phyloP scores from a whole-genome alignment of 1,139 yeast genomes.

The Hansenula sp. region DNA sequence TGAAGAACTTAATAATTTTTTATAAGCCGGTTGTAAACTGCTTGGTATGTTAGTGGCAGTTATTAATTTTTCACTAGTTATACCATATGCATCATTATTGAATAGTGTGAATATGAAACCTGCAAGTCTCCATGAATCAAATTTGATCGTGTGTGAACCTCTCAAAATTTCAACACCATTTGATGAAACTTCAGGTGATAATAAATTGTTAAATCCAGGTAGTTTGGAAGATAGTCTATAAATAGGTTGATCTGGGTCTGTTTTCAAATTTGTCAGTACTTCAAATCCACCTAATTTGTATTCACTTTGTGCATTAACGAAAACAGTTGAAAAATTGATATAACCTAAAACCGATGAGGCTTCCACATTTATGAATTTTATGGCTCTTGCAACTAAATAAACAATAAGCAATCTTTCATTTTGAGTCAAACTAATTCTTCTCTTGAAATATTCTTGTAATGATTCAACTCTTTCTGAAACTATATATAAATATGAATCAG shows the following conservation, averaged over 20 bases:
- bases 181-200: conserved; percentile 41
- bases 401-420: conserved; percentile 56
- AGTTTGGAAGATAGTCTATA: conserved; percentile 23
- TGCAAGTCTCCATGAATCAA: conserved; percentile 67
- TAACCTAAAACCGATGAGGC: conserved; percentile 68
- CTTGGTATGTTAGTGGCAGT: conserved; percentile 26
- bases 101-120: conserved; percentile 47
- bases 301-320: conserved; percentile 65
- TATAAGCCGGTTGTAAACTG: conserved; percentile 21
- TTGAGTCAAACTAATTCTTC: conserved; percentile 22
- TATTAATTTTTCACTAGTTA: conserved; percentile 18
- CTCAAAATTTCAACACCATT: conserved; percentile 42
- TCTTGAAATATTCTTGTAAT: conserved; percentile 34
- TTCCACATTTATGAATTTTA: conserved; percentile 59
- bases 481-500: conserved; percentile 60
- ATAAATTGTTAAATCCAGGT: conserved; percentile 28
- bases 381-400: conserved; percentile 47
- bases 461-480: conserved; percentile 79
- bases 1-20: conserved; percentile 27
- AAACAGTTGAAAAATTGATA: conserved; percentile 53
- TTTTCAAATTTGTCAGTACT: conserved; percentile 46
- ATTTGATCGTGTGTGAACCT: conserved; percentile 33
- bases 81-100: conserved; percentile 19
- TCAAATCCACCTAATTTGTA: conserved; percentile 89
- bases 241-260: conserved; percentile 47